Evolutionary conservation across 768 basidiomycete species (phyloP).

Genomic region (Lactifluus echinatus): DNA sequence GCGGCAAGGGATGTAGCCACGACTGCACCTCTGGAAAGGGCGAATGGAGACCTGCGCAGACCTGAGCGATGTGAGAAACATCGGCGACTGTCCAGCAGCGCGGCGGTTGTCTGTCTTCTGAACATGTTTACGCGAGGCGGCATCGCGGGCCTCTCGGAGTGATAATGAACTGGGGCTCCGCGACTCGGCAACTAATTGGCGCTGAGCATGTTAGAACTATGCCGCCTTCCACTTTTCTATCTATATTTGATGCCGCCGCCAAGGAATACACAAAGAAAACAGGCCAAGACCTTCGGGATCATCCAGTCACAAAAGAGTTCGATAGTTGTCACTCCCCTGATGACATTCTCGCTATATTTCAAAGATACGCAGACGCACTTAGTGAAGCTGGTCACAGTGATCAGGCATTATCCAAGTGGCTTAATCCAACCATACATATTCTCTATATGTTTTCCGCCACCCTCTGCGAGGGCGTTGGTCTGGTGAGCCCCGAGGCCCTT

Average conservation of each 20-base stretch:
- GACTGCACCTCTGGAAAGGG: not conserved
- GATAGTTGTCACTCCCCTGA: not conserved
- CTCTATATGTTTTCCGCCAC: not conserved
- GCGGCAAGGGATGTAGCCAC: conserved; percentile 8
- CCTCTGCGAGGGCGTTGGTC: not conserved
- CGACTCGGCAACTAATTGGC: too few species aligned
- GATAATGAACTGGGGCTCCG: too few species aligned
- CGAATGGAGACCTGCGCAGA: not conserved
- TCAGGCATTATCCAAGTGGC: not conserved
- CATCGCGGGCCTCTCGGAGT: too few species aligned
- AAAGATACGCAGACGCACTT: not conserved
- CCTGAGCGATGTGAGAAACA: not conserved
- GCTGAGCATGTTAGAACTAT: too few species aligned
- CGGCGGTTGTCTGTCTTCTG: not conserved
- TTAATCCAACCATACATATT: not conserved
- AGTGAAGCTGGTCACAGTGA: not conserved
- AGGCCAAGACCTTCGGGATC: not conserved
- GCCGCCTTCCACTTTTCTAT: too few species aligned
- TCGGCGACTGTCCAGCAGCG: not conserved
- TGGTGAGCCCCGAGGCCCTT: not conserved
- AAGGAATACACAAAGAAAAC: not conserved
- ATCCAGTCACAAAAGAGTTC: not conserved
- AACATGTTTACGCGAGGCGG: not conserved
- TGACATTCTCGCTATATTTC: not conserved
- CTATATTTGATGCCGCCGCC: not conserved